These are phyloP conservation scores for Aspergillus sp. DNA, from an alignment of 2,329 filamentous ascomycete species.

Conservation along the genomic window DNA sequence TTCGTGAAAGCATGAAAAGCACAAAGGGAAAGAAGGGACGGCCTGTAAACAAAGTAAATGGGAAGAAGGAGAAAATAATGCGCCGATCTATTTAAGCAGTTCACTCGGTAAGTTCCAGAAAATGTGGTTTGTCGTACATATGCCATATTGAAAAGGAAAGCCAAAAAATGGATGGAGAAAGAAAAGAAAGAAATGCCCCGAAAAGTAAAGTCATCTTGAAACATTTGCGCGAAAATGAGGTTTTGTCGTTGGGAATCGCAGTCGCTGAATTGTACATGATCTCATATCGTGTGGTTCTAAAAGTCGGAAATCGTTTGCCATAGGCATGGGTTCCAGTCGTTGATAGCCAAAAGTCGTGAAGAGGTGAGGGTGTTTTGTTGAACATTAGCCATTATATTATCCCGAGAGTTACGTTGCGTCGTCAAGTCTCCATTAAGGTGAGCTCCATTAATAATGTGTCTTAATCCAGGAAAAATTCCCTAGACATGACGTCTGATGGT, in stretches of 20 bases:
- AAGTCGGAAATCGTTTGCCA: conserved; percentile 15
- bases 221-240: conserved; percentile 12
- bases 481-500: conserved; percentile 23
- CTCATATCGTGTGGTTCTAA: conserved; percentile 18
- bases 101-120: conserved; percentile 10
- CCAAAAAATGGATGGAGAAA: not conserved
- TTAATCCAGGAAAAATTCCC: conserved; percentile 26
- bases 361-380: conserved; percentile 9
- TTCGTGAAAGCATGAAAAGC: conserved; percentile 11
- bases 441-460: not conserved
- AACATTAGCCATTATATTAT: conserved; percentile 18
- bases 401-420: conserved; percentile 16
- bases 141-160: conserved; percentile 6
- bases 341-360: conserved; percentile 21
- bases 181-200: conserved; percentile 9
- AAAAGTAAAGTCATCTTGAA: conserved; percentile 5
- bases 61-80: conserved; percentile 9
- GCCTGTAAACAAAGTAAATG: conserved; percentile 20
- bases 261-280: conserved; percentile 24
- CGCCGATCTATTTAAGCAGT: conserved; percentile 12
- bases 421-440: conserved; percentile 14
- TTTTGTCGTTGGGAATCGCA: conserved; percentile 6
- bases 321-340: conserved; percentile 21
- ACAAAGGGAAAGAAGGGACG: conserved; percentile 19
- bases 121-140: conserved; percentile 20